Evolutionary conservation across 768 basidiomycete species (phyloP).

Genomic region (Neoboletus magnificus): DNA sequence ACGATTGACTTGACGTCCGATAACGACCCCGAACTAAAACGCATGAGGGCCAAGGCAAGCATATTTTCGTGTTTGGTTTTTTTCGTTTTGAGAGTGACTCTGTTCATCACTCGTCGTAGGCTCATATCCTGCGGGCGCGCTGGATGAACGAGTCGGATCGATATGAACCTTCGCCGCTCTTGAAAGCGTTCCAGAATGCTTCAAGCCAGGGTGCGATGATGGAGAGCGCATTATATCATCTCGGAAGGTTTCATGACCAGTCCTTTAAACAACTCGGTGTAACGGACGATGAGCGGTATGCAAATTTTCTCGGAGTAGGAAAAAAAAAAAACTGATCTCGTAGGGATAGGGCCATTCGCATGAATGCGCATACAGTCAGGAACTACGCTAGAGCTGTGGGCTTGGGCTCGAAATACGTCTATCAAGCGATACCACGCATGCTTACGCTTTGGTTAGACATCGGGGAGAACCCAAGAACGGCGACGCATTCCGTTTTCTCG

Average conservation of each 20-base stretch:
- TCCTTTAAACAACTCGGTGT: slow-evolving; percentile 55
- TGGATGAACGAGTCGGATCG: slow-evolving; percentile 93
- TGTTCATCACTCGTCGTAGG: slow-evolving; percentile 40
- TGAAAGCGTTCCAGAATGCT: slow-evolving; percentile 54
- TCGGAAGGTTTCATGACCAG: slow-evolving; percentile 87
- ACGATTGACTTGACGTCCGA: slow-evolving; percentile 55
- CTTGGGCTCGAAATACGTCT: slow-evolving; percentile 91
- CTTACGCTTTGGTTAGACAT: slow-evolving; percentile 93
- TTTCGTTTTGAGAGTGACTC: not conserved
- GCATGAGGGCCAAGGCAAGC: slow-evolving; percentile 68
- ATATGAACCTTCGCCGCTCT: slow-evolving; percentile 62
- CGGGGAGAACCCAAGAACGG: slow-evolving; percentile 50
- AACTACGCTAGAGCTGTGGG: slow-evolving; percentile 68
- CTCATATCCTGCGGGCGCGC: slow-evolving; percentile 75
- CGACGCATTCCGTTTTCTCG: slow-evolving; percentile 39
- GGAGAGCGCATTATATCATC: slow-evolving; percentile 84
- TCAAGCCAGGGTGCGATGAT: slow-evolving; percentile 51
- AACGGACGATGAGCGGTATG: slow-evolving; percentile 54
- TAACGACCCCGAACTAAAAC: slow-evolving; percentile 47
- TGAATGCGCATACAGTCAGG: slow-evolving; percentile 64
- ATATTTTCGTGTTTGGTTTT: not conserved
- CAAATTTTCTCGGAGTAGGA: not conserved
- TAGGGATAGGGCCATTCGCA: slow-evolving; percentile 49
- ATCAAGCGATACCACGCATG: slow-evolving; percentile 91
- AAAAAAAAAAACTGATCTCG: not conserved